Evolutionary conservation across 2,329 filamentous ascomycete species (phyloP).

Genomic region (Fusarium protoensiforme): DNA sequence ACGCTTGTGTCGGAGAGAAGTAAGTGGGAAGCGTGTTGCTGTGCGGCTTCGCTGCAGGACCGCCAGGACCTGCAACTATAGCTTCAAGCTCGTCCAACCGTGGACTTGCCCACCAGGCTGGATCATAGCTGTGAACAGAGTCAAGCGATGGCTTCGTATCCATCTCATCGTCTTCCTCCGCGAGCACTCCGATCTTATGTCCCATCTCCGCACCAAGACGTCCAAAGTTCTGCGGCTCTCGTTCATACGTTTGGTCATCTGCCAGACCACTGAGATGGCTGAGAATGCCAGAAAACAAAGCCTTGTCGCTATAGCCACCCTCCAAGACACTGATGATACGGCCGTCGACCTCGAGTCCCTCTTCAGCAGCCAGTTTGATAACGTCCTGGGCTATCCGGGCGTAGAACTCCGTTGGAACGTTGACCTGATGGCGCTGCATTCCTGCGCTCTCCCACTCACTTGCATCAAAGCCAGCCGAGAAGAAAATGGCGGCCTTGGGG

Average conservation of each 20-base stretch:
- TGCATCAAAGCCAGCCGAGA: constrained; percentile 96
- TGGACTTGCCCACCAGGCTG: constrained; percentile 75
- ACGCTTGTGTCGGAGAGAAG: constrained; percentile 88
- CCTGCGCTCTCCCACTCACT: constrained; percentile 92
- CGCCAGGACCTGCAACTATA: constrained; percentile 61
- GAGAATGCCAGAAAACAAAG: constrained; percentile 86
- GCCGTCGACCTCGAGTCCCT: constrained; percentile 80
- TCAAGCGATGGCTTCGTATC: constrained; percentile 24
- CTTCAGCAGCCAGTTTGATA: constrained; percentile 82
- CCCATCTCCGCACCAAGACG: constrained; percentile 70
- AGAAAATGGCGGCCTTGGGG: constrained; percentile 88
- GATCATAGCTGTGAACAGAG: constrained; percentile 66
- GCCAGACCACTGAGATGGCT: constrained; percentile 90
- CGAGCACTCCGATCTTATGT: constrained; percentile 58
- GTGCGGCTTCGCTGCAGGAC: constrained; percentile 65
- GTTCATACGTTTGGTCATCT: constrained; percentile 60
- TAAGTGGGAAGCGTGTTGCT: constrained; percentile 75
- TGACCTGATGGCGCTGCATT: constrained; percentile 96
- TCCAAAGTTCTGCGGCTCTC: constrained; percentile 45
- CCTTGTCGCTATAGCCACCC: constrained; percentile 94
- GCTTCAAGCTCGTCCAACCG: constrained; percentile 77
- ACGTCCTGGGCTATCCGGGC: constrained; percentile 90
- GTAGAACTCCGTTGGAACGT: constrained; percentile 97
- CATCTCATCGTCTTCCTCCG: constrained; percentile 38
- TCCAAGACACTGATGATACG: constrained; percentile 93